Evolutionary conservation across 805 yeast genomes (phyloP), one percentile per base, ranked within the genome.

Genomic region (Komagataella populi): DNA sequence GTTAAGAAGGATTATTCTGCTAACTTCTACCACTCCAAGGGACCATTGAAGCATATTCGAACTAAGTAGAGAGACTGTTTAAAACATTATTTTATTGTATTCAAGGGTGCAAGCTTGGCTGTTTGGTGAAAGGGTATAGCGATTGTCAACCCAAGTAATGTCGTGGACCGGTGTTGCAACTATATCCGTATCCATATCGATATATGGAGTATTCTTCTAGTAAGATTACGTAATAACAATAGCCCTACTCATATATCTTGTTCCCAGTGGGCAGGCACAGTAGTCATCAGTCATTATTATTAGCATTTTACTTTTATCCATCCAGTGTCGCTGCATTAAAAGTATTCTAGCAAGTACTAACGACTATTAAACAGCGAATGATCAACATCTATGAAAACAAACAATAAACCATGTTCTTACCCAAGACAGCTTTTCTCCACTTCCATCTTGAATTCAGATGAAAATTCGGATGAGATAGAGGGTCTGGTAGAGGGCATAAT

Each of bases 31-130:
- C 91, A 84, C 66, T 73, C 80, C 36, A 58, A 79, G 2, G 86
- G 84, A 22, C 84, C 84, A 51, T 75, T 86, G 65, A 87, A 87
- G 70, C 86, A 79, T 63, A 84, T 86, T 59, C 78, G 89, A 72
- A 87, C 95, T 53, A 86, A 86, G 67, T 86, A 47, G 22, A 20
- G 43, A 22, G 44, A 16, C 6, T n/a, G 23, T 23, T 20, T 16
- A 20, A 20, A 20, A 10, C 8, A 17, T 46, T 18, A 46, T 12
- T 20, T 20, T 10, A 46, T 46, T 46, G 10, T 24, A 5, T 2
- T 30, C 10, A 30, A 30, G 6, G 6, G 39, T 8, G 14, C 6
- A 30, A 8, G 14, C 14, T 30, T 6, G 1, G 14, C n/a, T 30
- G 14, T 3, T 30, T 8, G 39, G 14, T 10, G n/a, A 30, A 10